phyloP scores from a whole-genome alignment of 2,329 filamentous ascomycete species.

The Hawksworthiomyces lignivorus region DNA sequence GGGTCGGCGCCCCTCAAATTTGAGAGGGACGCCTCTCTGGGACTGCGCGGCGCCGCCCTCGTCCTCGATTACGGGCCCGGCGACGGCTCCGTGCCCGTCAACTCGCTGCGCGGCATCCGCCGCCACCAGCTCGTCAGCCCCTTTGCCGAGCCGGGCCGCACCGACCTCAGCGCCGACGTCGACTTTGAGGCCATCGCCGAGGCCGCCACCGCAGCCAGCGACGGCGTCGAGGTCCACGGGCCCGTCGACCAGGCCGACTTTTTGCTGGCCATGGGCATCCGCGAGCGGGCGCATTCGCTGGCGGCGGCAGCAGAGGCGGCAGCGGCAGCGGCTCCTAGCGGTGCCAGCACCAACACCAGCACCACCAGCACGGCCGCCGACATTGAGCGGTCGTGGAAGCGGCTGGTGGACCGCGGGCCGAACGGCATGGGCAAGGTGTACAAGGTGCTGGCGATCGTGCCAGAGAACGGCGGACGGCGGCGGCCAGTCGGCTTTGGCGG shows the following conservation, averaged over 20 bases:
- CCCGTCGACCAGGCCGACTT: constrained; percentile 82
- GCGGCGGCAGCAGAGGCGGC: constrained; percentile 36
- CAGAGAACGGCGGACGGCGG: constrained; percentile 65
- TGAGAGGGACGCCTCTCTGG: too few relatives aligned
- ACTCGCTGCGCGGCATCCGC: constrained; percentile 84
- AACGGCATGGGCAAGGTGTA: constrained; percentile 92
- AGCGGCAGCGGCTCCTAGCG: constrained; percentile 20
- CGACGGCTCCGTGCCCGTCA: constrained; percentile 64
- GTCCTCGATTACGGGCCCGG: constrained; percentile 90
- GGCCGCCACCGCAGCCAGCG: constrained; percentile 64
- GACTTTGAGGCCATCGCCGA: constrained; percentile 87
- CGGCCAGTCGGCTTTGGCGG: constrained; percentile 90
- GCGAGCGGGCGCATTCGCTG: constrained; percentile 65
- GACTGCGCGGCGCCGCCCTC: constrained; percentile 64
- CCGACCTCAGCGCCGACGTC: constrained; percentile 87
- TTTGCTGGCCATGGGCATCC: constrained; percentile 72
- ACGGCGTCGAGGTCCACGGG: constrained; percentile 83
- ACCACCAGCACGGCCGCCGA: constrained; percentile 42
- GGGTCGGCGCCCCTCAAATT: constrained; percentile 40
- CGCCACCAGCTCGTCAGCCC: constrained; percentile 70
- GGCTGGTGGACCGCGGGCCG: constrained; percentile 74
- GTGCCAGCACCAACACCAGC: constrained; percentile 27
- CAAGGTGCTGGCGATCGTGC: constrained; percentile 85
- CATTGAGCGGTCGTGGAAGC: constrained; percentile 67
- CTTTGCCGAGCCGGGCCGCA: constrained; percentile 69